These are phyloP conservation scores for Megacollybia marginata DNA, from an alignment of 768 basidiomycete genomes.

Conservation along the genomic window DNA sequence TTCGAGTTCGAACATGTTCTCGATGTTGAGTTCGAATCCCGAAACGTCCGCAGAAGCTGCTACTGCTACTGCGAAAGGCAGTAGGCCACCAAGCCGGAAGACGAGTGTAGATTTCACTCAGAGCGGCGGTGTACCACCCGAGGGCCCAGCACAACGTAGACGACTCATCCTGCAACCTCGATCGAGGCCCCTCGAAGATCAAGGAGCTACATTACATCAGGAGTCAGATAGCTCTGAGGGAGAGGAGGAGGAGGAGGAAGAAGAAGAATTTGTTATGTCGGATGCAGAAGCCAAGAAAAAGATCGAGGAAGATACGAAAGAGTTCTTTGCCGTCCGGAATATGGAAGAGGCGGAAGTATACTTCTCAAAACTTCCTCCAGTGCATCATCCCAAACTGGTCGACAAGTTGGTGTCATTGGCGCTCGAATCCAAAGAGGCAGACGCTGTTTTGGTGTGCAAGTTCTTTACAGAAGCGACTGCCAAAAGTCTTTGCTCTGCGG, in stretches of 20 bases:
- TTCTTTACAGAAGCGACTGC: slow-evolving; percentile 60
- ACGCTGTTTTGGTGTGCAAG: slow-evolving; percentile 70
- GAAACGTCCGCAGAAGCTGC: slow-evolving; percentile 52
- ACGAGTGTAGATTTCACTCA: slow-evolving; percentile 43
- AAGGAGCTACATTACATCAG: slow-evolving; percentile 28
- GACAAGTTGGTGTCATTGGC: slow-evolving; percentile 68
- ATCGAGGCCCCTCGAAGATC: slow-evolving; percentile 52
- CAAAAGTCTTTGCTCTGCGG: slow-evolving; percentile 51
- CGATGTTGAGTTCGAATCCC: slow-evolving; percentile 63
- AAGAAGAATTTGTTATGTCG: slow-evolving; percentile 42
- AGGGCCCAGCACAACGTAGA: slow-evolving; percentile 50
- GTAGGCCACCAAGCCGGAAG: slow-evolving; percentile 41
- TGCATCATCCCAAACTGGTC: slow-evolving; percentile 59
- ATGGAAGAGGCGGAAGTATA: slow-evolving; percentile 85
- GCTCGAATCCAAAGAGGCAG: slow-evolving; percentile 75
- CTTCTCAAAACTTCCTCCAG: slow-evolving; percentile 65
- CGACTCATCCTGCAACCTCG: slow-evolving; percentile 73
- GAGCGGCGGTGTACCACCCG: slow-evolving; percentile 28
- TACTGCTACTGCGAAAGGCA: slow-evolving; percentile 40
- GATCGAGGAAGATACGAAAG: slow-evolving; percentile 76
- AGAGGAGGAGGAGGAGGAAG: slow-evolving; percentile 20
- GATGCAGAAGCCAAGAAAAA: slow-evolving; percentile 65
- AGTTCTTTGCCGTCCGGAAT: slow-evolving; percentile 81
- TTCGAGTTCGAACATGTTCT: slow-evolving; percentile 83
- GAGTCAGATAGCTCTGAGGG: background rate